These are phyloP conservation scores for Leishmania guyanensis DNA, from an alignment of 208 protist species.

Conservation along the genomic window DNA sequence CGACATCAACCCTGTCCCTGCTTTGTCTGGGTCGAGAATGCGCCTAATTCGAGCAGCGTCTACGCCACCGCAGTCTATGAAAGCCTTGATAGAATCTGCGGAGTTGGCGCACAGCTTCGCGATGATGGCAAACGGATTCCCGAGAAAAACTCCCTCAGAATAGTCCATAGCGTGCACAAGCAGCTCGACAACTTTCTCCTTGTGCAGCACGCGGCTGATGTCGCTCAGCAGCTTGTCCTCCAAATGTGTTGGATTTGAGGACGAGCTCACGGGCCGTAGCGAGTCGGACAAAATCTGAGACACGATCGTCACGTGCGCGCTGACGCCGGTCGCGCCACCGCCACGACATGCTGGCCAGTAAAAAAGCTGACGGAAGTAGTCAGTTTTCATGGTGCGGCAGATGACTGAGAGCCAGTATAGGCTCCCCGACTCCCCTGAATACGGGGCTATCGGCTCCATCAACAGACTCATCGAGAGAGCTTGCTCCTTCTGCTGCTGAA, in stretches of 20 bases:
- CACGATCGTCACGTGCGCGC: constrained; percentile 78
- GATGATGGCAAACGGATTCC: constrained; percentile 85
- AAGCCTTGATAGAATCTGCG: constrained; percentile 77
- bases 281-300: constrained; percentile 77
- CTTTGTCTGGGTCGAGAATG: constrained; percentile 80
- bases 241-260: constrained; percentile 24
- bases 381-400: constrained; percentile 68
- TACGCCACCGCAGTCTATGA: constrained; percentile 88
- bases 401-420: constrained; percentile 65
- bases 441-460: constrained; percentile 52
- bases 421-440: constrained; percentile 37
- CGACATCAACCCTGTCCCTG: constrained; percentile 68
- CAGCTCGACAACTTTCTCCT: constrained; percentile 81
- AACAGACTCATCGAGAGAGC: constrained; percentile 57
- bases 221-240: constrained; percentile 66
- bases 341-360: constrained; percentile 83
- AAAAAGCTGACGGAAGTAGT: constrained; percentile 79
- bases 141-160: constrained; percentile 79
- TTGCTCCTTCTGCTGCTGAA: constrained; percentile 62
- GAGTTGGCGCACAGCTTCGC: constrained; percentile 81
- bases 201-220: constrained; percentile 72
- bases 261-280: constrained; percentile 47
- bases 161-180: constrained; percentile 82
- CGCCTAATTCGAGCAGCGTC: constrained; percentile 60
- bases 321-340: constrained; percentile 81